phyloP scores from a whole-genome alignment of 768 basidiomycete species.

The Tricholoma matsutake region DNA sequence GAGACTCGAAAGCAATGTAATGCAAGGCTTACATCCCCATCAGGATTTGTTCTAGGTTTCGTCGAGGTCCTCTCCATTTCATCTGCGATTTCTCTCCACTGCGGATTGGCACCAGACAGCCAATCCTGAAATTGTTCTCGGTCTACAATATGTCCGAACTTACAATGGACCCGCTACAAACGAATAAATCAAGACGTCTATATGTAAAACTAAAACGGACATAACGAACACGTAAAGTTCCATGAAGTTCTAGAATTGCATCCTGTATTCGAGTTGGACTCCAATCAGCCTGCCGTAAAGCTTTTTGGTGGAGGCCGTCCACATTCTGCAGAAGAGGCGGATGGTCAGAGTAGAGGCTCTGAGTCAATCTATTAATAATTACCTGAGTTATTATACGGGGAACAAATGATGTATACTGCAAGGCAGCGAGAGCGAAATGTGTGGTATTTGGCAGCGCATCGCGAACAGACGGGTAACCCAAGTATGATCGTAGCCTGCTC shows the following conservation, averaged over 20 bases:
- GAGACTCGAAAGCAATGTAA: conserved; percentile 1
- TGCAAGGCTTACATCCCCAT: conserved; percentile 72
- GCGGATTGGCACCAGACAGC: conserved; percentile 71
- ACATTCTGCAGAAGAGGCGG: conserved; percentile 52
- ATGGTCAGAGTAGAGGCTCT: conserved; percentile 14
- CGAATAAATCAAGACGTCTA: background rate
- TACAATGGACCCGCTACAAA: conserved; percentile 74
- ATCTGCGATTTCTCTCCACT: conserved; percentile 70
- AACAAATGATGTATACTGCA: conserved; percentile 66
- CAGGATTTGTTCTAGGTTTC: conserved; percentile 81
- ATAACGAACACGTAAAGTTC: conserved; percentile 67
- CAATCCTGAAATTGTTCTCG: conserved; percentile 71
- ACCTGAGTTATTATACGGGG: conserved; percentile 75
- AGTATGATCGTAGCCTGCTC: conserved; percentile 64
- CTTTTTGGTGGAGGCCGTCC: conserved; percentile 92
- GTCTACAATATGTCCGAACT: conserved; percentile 62
- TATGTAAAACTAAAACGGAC: background rate
- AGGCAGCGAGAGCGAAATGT: conserved; percentile 81
- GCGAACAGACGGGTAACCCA: conserved; percentile 87
- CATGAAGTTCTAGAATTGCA: conserved; percentile 81
- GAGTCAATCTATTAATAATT: conserved; percentile 10
- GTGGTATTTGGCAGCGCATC: conserved; percentile 83
- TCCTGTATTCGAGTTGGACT: conserved; percentile 33
- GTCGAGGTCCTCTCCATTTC: conserved; percentile 56
- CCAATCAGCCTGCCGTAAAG: conserved; percentile 42